Percentiles rank a stretch among this genome's conserved stretches.
phyloP scores from a whole-genome alignment of 1,139 yeast genomes.

The Pichia sp. region DNA sequence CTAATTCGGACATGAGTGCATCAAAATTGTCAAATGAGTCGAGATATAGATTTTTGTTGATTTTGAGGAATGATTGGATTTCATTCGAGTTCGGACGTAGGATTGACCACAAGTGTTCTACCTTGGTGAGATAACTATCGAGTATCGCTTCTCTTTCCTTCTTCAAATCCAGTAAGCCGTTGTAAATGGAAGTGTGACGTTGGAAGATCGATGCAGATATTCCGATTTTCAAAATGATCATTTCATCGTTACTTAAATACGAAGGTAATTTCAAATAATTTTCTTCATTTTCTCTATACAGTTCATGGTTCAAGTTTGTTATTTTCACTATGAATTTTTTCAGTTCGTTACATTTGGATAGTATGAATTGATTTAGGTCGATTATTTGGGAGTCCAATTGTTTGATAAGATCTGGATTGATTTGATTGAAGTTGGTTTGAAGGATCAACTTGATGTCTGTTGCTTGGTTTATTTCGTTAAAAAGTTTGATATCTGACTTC shows the following conservation, averaged over 20 bases:
- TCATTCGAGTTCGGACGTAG: constrained; percentile 28
- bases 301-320: constrained; percentile 12
- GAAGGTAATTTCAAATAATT: constrained; percentile 11
- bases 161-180: constrained; percentile 18
- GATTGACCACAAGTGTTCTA: constrained; percentile 29
- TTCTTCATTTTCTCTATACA: constrained; percentile 15
- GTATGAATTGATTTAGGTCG: constrained; percentile 15
- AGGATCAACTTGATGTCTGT: constrained; percentile 27
- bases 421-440: constrained; percentile 27
- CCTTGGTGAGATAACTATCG: constrained; percentile 16
- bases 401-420: constrained; percentile 24
- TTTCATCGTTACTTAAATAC: constrained; percentile 10
- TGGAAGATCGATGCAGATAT: constrained; percentile 16
- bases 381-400: constrained; percentile 23
- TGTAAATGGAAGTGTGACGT: constrained; percentile 15
- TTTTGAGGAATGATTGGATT: constrained; percentile 25
- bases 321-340: constrained; percentile 15
- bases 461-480: constrained; percentile 20
- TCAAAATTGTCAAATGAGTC: constrained; percentile 37
- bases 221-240: constrained; percentile 21
- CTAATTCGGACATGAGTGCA: constrained; percentile 56
- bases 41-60: constrained; percentile 25
- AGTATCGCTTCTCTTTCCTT: constrained; percentile 21
- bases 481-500: constrained; percentile 20
- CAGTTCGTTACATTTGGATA: constrained; percentile 14